phyloP scores from a whole-genome alignment of 1,284 basidiomycete species.

The Cryptococcus hybrid region DNA sequence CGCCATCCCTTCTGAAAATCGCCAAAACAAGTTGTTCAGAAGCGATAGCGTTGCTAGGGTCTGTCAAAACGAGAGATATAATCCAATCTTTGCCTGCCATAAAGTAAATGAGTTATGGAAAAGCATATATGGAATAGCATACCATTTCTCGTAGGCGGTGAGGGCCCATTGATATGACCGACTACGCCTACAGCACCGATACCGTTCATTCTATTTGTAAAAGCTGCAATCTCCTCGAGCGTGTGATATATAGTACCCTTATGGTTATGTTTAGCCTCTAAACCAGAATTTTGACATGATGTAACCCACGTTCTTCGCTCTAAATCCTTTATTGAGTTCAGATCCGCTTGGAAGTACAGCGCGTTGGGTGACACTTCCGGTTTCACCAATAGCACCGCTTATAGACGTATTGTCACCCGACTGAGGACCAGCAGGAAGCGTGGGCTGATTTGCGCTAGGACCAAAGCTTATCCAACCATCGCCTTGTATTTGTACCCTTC shows the following conservation, averaged over 20 bases:
- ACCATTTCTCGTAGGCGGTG: neutral
- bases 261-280: neutral
- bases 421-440: no score
- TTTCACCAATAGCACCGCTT: no score
- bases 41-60: constrained; percentile 17
- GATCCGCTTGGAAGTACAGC: neutral
- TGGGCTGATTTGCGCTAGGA: no score
- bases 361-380: neutral
- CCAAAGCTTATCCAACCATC: no score
- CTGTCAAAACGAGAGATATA: constrained; percentile 23
- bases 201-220: neutral
- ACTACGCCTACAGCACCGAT: constrained; percentile 6
- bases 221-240: neutral
- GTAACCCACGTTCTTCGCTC: neutral
- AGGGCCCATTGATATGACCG: constrained; percentile 1
- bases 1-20: constrained; percentile 19
- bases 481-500: no score
- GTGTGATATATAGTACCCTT: neutral
- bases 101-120: neutral
- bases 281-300: neutral
- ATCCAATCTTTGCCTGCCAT: constrained; percentile 15
- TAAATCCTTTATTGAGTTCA: neutral
- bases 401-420: no score
- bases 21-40: constrained; percentile 31
- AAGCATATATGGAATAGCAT: neutral